Conservation (phyloP, 2,329 filamentous ascomycete species). For the Amauroascus niger region DNA sequence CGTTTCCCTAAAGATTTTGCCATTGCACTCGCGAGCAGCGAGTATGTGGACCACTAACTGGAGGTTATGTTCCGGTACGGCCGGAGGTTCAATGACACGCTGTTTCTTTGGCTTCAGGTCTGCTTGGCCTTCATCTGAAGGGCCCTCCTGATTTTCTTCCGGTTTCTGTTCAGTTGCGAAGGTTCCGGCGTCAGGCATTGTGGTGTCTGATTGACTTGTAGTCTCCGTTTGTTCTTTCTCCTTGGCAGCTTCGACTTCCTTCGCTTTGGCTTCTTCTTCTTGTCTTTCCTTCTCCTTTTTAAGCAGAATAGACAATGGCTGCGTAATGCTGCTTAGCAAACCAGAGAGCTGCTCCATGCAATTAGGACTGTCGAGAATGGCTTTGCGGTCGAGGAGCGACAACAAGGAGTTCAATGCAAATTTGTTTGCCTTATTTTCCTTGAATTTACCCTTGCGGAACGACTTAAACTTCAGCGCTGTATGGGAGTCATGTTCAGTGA, state of each 20-base stretch:
- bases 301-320: constrained; percentile 70
- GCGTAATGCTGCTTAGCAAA: constrained; percentile 77
- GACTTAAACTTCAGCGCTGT: constrained; percentile 65
- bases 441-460: constrained; percentile 77
- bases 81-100: constrained; percentile 62
- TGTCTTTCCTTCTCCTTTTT: constrained; percentile 71
- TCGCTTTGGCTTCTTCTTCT: constrained; percentile 35
- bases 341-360: constrained; percentile 92
- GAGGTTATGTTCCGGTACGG: constrained; percentile 80
- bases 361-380: constrained; percentile 93
- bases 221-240: constrained; percentile 23
- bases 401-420: constrained; percentile 89
- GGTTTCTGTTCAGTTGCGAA: constrained; percentile 27
- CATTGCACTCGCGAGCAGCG: constrained; percentile 89
- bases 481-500: constrained; percentile 82
- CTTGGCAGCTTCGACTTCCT: constrained; percentile 20
- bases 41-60: constrained; percentile 94
- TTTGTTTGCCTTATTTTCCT: constrained; percentile 72
- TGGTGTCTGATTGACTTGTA: constrained; percentile 29
- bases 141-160: constrained; percentile 32
- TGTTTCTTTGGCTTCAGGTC: constrained; percentile 49
- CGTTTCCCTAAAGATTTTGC: constrained; percentile 96
- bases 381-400: constrained; percentile 76
- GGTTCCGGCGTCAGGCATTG: constrained; percentile 30
- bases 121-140: constrained; percentile 31